Base-by-base conservation (phyloP, 345 rosid genomes). In the Linum trigynum region DNA sequence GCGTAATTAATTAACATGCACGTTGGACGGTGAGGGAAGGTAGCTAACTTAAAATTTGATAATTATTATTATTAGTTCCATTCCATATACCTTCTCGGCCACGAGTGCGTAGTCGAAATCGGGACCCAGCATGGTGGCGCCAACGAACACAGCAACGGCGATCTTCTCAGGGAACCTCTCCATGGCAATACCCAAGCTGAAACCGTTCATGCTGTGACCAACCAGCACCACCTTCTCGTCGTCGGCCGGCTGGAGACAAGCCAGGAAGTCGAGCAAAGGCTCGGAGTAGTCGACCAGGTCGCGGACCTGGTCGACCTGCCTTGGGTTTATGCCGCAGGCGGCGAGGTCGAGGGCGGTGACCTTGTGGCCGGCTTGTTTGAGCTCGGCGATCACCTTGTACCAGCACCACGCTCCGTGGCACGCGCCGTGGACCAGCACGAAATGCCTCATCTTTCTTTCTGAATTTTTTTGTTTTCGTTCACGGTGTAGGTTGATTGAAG, bases 401-500 rank as follows among this genome's bases (percentile, higher is more conserved):
- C 32, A 23, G 32, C 32, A 23, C 84, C 86, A 78, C 4, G 74
- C 83, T 65, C 84, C 84, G 64, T 75, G 83, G 2, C 74, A 63
- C 50, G 76, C 80, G 38, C 82, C 84, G 48, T 80, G 83, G 39
- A 82, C 77, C 55, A 80, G 35, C 42, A 80, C 79, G 41, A 76
- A 80, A 61, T 80, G 79, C 41, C 56, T 3, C 3, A 23, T 23
- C 32, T 23, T 23, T 23, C 1, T 23, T 23, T 23, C 32, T 23
- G 32, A 23, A 23, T 0, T 23, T 23, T 23, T 23, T 23, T 23
- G 32, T 23, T 23, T 23, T 23, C 32, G 32, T 23, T 23, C 1
- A 23, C 32, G 32, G 32, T 23, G 0, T 23, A 23, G 32, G 32
- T 23, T 23, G 32, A 23, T 23, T 23, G 32, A 23, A 23, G 32